Conservation (phyloP, 2,329 filamentous ascomycete species). For the Macrophomina tecta region DNA sequence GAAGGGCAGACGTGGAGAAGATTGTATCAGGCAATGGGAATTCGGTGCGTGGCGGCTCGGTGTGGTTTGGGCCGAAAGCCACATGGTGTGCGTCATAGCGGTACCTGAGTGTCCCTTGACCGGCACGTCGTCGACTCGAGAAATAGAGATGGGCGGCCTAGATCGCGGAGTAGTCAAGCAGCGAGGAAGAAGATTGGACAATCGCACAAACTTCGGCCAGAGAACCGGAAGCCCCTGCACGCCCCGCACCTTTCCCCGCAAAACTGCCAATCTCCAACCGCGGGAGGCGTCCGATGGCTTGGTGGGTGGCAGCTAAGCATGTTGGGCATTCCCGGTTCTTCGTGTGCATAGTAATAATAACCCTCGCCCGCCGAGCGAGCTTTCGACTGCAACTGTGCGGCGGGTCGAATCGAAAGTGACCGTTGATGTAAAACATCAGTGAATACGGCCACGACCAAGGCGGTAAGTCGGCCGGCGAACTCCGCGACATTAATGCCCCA, state of each 20-base stretch:
- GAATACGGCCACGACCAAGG: neutral
- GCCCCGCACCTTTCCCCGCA: conserved; percentile 10
- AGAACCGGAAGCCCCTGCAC: neutral
- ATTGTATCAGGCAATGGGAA: neutral
- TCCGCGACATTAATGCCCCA: conserved; percentile 6
- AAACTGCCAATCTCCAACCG: neutral
- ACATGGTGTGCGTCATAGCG: conserved; percentile 16
- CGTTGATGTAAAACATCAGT: too few species aligned
- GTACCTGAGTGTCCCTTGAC: neutral
- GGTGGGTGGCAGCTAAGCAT: too few species aligned
- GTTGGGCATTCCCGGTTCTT: neutral
- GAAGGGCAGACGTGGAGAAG: conserved; percentile 9
- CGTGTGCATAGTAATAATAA: neutral
- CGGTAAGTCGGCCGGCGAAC: conserved; percentile 9
- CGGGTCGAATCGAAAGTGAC: too few species aligned
- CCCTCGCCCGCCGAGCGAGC: too few species aligned
- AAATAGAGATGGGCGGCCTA: neutral
- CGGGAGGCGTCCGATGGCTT: neutral
- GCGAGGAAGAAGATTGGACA: neutral
- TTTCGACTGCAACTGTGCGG: too few species aligned
- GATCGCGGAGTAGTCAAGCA: neutral
- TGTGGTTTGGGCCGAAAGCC: conserved; percentile 12
- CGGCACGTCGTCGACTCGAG: neutral
- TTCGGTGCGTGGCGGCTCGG: conserved; percentile 11
- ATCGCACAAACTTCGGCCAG: neutral